phyloP scores from a whole-genome alignment of 2,329 filamentous ascomycete species.

The Falciphora oryzae region DNA sequence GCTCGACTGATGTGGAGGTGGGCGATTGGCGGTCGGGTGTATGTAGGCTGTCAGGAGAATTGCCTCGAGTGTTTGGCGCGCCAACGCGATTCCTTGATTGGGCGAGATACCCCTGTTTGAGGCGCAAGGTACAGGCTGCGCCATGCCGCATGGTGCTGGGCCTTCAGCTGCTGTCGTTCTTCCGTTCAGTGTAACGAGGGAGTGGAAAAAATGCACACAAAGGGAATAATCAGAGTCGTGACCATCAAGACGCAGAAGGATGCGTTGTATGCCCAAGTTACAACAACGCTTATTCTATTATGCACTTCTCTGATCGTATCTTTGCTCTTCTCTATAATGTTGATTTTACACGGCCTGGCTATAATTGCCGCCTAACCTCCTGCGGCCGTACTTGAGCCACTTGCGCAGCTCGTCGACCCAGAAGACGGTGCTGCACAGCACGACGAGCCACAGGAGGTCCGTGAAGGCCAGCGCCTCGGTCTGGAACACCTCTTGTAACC shows the following conservation, averaged over 20 bases:
- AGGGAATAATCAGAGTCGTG: neutral
- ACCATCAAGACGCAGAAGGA: too few relatives aligned
- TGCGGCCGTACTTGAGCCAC: constrained; percentile 58
- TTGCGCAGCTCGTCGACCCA: constrained; percentile 93
- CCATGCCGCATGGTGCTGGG: too few relatives aligned
- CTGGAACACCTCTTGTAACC: constrained; percentile 91
- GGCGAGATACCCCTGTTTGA: too few relatives aligned
- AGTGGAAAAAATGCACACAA: neutral
- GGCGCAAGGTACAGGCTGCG: too few relatives aligned
- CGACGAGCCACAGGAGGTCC: constrained; percentile 68
- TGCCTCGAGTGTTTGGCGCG: too few relatives aligned
- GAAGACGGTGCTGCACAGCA: constrained; percentile 83
- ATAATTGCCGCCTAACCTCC: constrained; percentile 54
- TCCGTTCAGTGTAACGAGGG: neutral
- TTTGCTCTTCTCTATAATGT: neutral
- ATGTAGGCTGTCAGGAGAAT: too few relatives aligned
- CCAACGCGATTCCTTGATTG: too few relatives aligned
- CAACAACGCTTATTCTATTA: neutral
- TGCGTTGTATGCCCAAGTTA: neutral
- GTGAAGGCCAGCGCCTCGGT: constrained; percentile 74
- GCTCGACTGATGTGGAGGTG: too few relatives aligned
- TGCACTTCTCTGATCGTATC: neutral
- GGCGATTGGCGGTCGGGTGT: too few relatives aligned
- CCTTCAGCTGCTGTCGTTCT: too few relatives aligned
- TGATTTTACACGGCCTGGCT: constrained; percentile 54